Percentiles rank a stretch among this genome's conserved stretches.
phyloP scores from a whole-genome alignment of 106 monocot species.

The Hemerocallis citrina region DNA sequence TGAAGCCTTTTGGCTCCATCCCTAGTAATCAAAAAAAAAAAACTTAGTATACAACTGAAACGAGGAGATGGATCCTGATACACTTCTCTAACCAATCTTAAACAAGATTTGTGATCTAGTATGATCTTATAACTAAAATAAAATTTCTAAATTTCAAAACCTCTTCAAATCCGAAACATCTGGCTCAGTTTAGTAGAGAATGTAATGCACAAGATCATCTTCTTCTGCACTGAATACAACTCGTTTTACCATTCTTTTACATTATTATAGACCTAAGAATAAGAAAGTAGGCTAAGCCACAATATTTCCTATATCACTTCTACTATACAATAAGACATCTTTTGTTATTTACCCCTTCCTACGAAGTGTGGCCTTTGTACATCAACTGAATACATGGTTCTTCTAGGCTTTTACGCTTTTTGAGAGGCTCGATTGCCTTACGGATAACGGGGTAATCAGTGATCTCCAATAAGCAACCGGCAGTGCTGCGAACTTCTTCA shows the following conservation, averaged over 20 bases:
- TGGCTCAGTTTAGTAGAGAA: no score
- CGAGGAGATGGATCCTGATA: no score
- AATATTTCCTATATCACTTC: not conserved
- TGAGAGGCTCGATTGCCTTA: conserved; percentile 13
- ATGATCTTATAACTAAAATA: no score
- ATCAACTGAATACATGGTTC: not conserved
- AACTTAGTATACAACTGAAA: no score
- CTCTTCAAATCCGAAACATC: no score
- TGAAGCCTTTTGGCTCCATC: no score
- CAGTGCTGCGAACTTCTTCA: conserved; percentile 71
- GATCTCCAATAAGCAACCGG: conserved; percentile 73
- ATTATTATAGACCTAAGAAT: conserved; percentile 4
- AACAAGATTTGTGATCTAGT: no score
- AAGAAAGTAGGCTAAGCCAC: not conserved
- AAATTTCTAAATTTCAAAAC: no score
- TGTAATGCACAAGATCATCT: not conserved
- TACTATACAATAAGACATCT: not conserved
- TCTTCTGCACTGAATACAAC: not conserved
- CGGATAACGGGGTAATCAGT: conserved; percentile 36
- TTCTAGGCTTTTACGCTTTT: not conserved
- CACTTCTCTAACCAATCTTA: no score
- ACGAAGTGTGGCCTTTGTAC: conserved; percentile 1
- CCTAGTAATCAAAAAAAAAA: no score
- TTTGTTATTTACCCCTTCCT: not conserved
- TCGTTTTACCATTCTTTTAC: not conserved